Percentiles rank a stretch among this genome's conserved stretches.
These are phyloP conservation scores for Ustilago shanxiensis DNA, from an alignment of 1,284 basidiomycete genomes.

Conservation along the genomic window DNA sequence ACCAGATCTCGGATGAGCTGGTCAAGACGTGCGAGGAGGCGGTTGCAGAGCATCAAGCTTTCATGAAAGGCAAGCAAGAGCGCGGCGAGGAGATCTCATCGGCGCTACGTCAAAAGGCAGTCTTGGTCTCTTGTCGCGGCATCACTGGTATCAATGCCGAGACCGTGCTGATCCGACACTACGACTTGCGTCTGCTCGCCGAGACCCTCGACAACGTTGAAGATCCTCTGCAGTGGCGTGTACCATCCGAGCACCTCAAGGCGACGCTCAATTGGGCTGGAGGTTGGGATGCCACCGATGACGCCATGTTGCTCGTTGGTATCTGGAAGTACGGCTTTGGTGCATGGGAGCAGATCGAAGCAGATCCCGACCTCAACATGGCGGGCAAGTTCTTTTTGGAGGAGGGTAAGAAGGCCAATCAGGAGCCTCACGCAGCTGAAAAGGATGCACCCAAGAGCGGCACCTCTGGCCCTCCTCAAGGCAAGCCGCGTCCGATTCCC, in stretches of 20 bases:
- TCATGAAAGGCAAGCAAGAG: conserved; percentile 71
- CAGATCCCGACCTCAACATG: conserved; percentile 85
- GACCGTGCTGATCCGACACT: conserved; percentile 89
- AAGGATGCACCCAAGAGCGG: conserved; percentile 46
- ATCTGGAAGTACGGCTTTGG: conserved; percentile 95
- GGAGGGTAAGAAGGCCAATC: conserved; percentile 78
- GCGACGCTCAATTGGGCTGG: conserved; percentile 96
- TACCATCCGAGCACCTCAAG: conserved; percentile 92
- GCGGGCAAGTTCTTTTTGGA: conserved; percentile 97
- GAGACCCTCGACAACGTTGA: conserved; percentile 74
- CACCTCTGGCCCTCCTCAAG: conserved; percentile 48
- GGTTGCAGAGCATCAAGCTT: conserved; percentile 83
- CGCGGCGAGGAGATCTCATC: conserved; percentile 79
- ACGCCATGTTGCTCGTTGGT: conserved; percentile 92
- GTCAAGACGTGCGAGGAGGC: conserved; percentile 86
- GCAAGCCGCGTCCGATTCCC: conserved; percentile 63
- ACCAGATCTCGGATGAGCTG: conserved; percentile 92
- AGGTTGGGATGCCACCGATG: conserved; percentile 91
- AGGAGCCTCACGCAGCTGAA: conserved; percentile 41
- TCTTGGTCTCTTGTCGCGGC: conserved; percentile 88
- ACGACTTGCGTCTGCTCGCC: conserved; percentile 89
- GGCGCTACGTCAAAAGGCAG: conserved; percentile 86
- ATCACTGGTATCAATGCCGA: conserved; percentile 97
- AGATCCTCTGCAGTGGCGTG: conserved; percentile 83
- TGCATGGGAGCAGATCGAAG: conserved; percentile 94